Evolutionary conservation across 169 alveolate genomes (phyloP).

Genomic region (Eimeria brunetti): DNA sequence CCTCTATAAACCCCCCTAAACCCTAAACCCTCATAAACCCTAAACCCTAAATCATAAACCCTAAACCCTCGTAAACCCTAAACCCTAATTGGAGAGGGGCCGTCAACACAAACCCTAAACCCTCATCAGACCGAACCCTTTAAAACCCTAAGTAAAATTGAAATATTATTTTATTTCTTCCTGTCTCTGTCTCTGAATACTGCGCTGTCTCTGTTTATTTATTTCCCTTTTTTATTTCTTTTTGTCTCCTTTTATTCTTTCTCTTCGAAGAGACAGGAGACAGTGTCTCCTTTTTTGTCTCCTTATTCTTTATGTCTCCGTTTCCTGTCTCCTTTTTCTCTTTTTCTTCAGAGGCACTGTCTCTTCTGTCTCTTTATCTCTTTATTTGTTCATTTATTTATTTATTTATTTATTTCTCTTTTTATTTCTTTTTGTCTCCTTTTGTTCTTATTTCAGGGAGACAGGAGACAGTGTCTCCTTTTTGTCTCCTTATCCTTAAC

Average conservation of each 20-base stretch:
- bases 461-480: neutral
- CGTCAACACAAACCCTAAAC: too few relatives aligned
- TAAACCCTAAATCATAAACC: too few relatives aligned
- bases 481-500: neutral
- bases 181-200: neutral
- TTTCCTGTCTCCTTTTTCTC: slow-evolving; percentile 24
- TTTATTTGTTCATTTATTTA: neutral
- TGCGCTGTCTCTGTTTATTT: neutral
- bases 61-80: too few relatives aligned
- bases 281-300: neutral
- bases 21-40: too few relatives aligned
- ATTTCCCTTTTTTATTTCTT: neutral
- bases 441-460: neutral
- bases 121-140: too few relatives aligned
- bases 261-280: too few relatives aligned
- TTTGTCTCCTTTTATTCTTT: neutral
- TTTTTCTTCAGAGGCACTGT: too few relatives aligned
- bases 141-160: too few relatives aligned
- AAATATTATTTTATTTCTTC: neutral
- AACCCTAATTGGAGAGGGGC: too few relatives aligned
- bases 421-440: neutral
- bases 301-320: neutral
- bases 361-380: neutral
- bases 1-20: too few relatives aligned
- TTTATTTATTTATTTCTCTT: too few relatives aligned